Conservation (phyloP, 2,329 filamentous ascomycete species). For the Exserohilum rostratum region DNA sequence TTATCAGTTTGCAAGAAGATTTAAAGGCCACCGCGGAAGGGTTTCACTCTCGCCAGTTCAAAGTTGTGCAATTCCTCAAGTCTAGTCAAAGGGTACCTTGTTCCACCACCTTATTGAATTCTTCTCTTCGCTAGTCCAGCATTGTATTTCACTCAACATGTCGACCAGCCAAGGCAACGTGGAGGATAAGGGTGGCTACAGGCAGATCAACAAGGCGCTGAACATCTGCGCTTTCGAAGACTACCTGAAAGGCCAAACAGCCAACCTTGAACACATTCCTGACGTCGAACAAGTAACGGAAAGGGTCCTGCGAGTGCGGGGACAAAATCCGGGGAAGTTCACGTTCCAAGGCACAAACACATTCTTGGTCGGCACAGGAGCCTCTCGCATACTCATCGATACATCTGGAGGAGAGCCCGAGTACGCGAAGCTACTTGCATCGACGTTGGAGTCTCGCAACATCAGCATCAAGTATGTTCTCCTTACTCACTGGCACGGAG, state of each 20-base stretch:
- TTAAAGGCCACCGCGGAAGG: background rate
- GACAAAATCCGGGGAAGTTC: slow-evolving; percentile 54
- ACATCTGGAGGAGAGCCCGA: slow-evolving; percentile 54
- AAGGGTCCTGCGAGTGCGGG: slow-evolving; percentile 53
- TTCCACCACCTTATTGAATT: background rate
- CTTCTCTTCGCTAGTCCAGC: background rate
- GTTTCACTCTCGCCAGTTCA: no score
- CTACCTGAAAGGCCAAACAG: slow-evolving; percentile 52
- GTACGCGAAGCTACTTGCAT: slow-evolving; percentile 45
- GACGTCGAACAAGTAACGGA: slow-evolving; percentile 53
- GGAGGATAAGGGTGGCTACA: slow-evolving; percentile 45
- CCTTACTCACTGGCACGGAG: slow-evolving; percentile 54
- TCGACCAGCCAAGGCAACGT: background rate
- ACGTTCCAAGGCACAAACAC: slow-evolving; percentile 13
- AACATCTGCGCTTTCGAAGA: slow-evolving; percentile 58
- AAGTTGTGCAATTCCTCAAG: background rate
- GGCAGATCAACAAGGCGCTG: slow-evolving; percentile 57
- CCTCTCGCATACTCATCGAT: slow-evolving; percentile 68
- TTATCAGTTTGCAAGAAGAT: background rate
- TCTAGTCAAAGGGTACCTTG: background rate
- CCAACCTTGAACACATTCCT: slow-evolving; percentile 44
- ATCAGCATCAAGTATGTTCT: slow-evolving; percentile 45
- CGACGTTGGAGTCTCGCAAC: slow-evolving; percentile 33
- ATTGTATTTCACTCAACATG: slow-evolving; percentile 57
- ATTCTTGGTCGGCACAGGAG: background rate